phyloP scores from a whole-genome alignment of 768 basidiomycete genomes.

The Dacryopinax spathularia region DNA sequence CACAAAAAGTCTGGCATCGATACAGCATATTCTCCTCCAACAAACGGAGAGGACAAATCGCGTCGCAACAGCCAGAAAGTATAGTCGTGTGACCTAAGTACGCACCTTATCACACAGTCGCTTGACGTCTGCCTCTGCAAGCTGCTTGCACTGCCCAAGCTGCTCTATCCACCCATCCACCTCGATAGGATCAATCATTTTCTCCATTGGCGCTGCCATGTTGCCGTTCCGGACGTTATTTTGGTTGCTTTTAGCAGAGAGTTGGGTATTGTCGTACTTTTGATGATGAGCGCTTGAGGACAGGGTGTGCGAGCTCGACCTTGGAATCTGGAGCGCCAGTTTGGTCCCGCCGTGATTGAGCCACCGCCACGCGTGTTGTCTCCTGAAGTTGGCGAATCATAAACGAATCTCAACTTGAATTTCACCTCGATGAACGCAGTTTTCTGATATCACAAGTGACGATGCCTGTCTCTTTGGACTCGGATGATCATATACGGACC shows the following conservation, averaged over 20 bases:
- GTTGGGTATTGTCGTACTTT: not conserved
- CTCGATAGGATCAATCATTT: slow-evolving; percentile 36
- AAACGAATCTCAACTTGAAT: too few species aligned
- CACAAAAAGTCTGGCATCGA: slow-evolving; percentile 4
- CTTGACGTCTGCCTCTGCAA: slow-evolving; percentile 91
- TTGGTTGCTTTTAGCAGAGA: not conserved
- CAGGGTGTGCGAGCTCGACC: not conserved
- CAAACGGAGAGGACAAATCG: slow-evolving; percentile 4
- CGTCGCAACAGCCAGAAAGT: slow-evolving; percentile 14
- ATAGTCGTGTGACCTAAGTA: slow-evolving; percentile 17
- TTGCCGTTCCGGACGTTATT: not conserved
- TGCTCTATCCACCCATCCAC: slow-evolving; percentile 96
- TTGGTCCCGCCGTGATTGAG: not conserved
- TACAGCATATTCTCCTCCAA: slow-evolving; percentile 10
- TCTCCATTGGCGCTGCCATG: slow-evolving; percentile 1
- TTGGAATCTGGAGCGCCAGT: not conserved
- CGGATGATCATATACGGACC: too few species aligned
- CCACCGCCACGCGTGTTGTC: not conserved
- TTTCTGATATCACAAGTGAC: too few species aligned
- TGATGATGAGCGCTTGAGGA: not conserved
- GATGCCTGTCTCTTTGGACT: too few species aligned
- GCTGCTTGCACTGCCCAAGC: slow-evolving; percentile 92
- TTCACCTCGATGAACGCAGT: too few species aligned
- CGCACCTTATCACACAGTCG: slow-evolving; percentile 96
- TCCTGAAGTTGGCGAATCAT: not conserved